phyloP scores from a whole-genome alignment of 305 asterid genomes.

The Rubia tinctorum region DNA sequence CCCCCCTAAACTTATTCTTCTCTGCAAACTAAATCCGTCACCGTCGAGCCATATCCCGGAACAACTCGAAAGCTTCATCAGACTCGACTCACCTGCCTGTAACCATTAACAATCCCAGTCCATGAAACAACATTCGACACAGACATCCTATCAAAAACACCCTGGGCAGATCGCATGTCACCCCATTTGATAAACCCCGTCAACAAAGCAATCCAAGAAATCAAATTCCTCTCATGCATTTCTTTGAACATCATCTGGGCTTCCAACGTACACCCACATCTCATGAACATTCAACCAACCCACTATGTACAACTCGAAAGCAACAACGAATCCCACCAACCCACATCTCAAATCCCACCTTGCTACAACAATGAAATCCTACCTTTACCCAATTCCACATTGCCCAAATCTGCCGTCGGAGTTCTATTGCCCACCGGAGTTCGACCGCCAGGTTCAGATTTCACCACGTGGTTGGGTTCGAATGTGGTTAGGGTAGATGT shows the following conservation, averaged over 20 bases:
- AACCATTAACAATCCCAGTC: conserved; percentile 4
- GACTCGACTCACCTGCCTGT: neutral
- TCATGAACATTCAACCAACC: neutral
- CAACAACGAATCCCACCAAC: conserved; percentile 23
- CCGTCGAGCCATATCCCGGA: neutral
- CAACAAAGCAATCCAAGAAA: conserved; percentile 5
- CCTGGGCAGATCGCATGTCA: neutral
- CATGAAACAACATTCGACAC: neutral
- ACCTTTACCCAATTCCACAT: no score
- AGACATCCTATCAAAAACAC: conserved; percentile 1
- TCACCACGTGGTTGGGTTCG: no score
- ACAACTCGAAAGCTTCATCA: neutral
- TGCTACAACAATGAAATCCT: no score
- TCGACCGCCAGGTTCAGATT: no score
- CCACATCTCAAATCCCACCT: no score
- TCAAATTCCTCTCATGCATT: neutral
- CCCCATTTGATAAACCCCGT: conserved; percentile 4
- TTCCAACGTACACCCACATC: conserved; percentile 1
- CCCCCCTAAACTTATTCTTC: no score
- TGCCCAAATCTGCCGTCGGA: no score
- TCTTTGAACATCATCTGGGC: neutral
- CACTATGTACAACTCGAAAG: neutral
- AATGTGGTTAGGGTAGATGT: no score
- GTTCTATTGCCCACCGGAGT: no score
- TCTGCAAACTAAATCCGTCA: no score